Evolutionary conservation across 208 protist genomes (phyloP).

Genomic region (Trypanosoma platydactyli): DNA sequence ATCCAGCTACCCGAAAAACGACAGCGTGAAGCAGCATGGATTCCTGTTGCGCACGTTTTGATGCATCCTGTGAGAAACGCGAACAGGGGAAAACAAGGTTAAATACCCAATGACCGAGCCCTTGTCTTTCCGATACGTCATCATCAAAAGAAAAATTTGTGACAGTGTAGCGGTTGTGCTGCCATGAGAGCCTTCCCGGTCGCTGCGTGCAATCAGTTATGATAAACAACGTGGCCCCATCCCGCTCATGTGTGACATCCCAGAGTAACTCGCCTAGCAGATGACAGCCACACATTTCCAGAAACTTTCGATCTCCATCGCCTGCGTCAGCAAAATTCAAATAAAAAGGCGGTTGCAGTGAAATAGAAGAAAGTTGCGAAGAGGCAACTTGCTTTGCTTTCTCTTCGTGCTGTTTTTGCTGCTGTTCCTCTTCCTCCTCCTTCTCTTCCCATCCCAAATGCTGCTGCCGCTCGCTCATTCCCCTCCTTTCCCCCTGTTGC

Average conservation of each 20-base stretch:
- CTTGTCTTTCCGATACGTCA: constrained; percentile 28
- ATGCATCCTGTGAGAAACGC: constrained; percentile 34
- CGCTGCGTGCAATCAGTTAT: constrained; percentile 67
- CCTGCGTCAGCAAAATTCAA: constrained; percentile 4
- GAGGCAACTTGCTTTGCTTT: not conserved
- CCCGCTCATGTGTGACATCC: constrained; percentile 29
- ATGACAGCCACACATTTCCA: constrained; percentile 41
- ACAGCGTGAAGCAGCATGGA: constrained; percentile 42
- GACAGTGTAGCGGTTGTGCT: constrained; percentile 45
- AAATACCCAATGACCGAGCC: constrained; percentile 72
- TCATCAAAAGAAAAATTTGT: not conserved
- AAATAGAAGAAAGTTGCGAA: not conserved
- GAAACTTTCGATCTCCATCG: constrained; percentile 11
- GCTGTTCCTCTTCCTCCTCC: not conserved
- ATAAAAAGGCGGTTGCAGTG: constrained; percentile 23
- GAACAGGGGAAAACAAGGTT: constrained; percentile 59
- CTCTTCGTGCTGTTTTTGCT: not conserved
- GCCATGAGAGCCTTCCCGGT: constrained; percentile 56
- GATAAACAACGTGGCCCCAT: constrained; percentile 53
- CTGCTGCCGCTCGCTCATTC: not conserved
- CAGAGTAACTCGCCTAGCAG: constrained; percentile 42
- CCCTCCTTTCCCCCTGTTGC: not conserved
- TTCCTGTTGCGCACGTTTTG: constrained; percentile 37
- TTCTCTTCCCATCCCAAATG: not conserved
- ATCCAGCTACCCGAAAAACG: constrained; percentile 59